A percentile compares a stretch with the other conserved stretches of the same genome.
Conservation (phyloP, 257 asterid species). For the Solanum infundibuliforme region DNA sequence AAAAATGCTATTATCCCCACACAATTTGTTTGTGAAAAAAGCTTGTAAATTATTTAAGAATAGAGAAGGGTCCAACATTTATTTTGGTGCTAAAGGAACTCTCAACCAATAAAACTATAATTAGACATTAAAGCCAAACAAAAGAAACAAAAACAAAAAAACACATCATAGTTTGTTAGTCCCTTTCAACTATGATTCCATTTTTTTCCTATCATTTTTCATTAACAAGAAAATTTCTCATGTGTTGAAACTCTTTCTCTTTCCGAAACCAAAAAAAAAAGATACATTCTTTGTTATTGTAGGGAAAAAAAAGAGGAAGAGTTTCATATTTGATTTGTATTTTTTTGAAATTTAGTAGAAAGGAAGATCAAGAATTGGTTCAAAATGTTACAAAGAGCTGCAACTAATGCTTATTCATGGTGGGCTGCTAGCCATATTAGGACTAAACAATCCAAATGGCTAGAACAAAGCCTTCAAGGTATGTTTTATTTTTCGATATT, state of each 20-base stretch:
- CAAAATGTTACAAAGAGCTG: slow-evolving; percentile 40
- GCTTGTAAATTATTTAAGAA: background rate
- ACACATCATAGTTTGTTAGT: background rate
- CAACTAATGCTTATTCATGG: slow-evolving; percentile 43
- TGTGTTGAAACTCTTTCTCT: background rate
- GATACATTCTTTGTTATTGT: background rate
- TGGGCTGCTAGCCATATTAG: slow-evolving; percentile 40
- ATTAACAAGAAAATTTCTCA: background rate
- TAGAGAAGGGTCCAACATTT: background rate
- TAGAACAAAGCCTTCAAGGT: slow-evolving; percentile 27
- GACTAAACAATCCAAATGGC: slow-evolving; percentile 41
- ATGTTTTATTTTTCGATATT: too few species aligned
- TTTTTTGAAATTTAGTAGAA: background rate
- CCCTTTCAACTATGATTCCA: background rate
- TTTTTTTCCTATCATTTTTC: background rate
- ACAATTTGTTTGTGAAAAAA: background rate
- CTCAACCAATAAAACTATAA: background rate
- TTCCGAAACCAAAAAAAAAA: background rate
- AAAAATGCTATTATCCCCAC: background rate
- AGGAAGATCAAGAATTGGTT: background rate
- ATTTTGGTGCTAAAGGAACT: slow-evolving; percentile 3
- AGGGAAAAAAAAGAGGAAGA: background rate
- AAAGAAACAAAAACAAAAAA: background rate
- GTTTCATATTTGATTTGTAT: background rate
- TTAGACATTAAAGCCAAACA: background rate